phyloP scores from a whole-genome alignment of 1,139 yeast genomes.

The Meyerozyma smithsonii region DNA sequence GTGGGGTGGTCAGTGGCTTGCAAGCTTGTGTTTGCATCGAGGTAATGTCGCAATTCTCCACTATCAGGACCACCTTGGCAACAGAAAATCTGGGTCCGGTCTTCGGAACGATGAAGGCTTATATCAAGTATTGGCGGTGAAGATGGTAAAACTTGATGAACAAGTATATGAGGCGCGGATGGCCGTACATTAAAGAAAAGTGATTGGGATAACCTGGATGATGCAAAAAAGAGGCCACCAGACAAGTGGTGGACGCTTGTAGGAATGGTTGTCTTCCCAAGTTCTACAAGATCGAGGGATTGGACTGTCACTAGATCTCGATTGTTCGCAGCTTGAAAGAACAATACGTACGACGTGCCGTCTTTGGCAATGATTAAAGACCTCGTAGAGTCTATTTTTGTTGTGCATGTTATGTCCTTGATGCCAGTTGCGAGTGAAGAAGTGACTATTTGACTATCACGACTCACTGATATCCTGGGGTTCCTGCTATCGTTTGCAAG shows the following conservation, averaged over 20 bases:
- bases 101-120: constrained; percentile 7
- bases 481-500: constrained; percentile 8
- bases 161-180: constrained; percentile 23
- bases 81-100: constrained; percentile 15
- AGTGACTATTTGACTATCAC: constrained; percentile 11
- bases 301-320: constrained; percentile 10
- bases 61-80: constrained; percentile 39
- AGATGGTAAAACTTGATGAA: constrained; percentile 19
- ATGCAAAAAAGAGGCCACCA: constrained; percentile 27
- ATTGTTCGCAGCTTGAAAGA: constrained; percentile 13
- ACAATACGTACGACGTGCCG: constrained; percentile 29
- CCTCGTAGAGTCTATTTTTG: constrained; percentile 24
- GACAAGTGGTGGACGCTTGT: constrained; percentile 24
- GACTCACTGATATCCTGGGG: constrained; percentile 8
- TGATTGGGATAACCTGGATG: constrained; percentile 31
- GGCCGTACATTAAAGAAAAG: constrained; percentile 27
- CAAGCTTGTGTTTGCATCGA: neutral
- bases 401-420: constrained; percentile 10
- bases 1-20: neutral
- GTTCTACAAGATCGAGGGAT: constrained; percentile 21
- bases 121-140: constrained; percentile 37
- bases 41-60: constrained; percentile 24
- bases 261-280: constrained; percentile 30
- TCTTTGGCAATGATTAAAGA: constrained; percentile 24
- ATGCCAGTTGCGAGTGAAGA: constrained; percentile 8